phyloP scores from a whole-genome alignment of 2,329 filamentous ascomycete species.

The Pseudopyricularia cyperi region DNA sequence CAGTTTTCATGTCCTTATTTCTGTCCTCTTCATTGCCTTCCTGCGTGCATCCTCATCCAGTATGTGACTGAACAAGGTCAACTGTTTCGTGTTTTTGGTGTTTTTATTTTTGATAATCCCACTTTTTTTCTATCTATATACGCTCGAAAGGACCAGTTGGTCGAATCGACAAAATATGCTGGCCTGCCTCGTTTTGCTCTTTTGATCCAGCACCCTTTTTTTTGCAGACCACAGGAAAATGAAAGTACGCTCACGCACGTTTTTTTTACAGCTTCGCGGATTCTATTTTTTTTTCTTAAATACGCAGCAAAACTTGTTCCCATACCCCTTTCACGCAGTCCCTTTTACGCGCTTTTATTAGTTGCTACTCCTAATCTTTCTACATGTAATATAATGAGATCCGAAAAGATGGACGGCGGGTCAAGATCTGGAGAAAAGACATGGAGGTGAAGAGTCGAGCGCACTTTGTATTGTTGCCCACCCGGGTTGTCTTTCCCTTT shows the following conservation, averaged over 20 bases:
- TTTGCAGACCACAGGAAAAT: not conserved
- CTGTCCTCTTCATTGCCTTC: not conserved
- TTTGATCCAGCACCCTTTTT: not conserved
- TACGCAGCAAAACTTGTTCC: not conserved
- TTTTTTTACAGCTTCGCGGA: too few relatives aligned
- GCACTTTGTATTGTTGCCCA: not conserved
- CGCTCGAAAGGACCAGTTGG: not conserved
- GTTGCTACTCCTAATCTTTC: not conserved
- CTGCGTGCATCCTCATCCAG: not conserved
- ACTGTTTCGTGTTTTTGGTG: not conserved
- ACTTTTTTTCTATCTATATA: not conserved
- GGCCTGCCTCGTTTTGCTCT: not conserved
- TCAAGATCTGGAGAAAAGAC: too few relatives aligned
- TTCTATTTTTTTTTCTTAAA: too few relatives aligned
- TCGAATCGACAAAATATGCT: too few relatives aligned
- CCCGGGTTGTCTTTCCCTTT: not conserved
- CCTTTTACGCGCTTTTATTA: not conserved
- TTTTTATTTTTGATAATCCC: too few relatives aligned
- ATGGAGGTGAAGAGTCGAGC: not conserved
- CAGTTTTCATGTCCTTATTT: not conserved
- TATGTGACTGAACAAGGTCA: not conserved
- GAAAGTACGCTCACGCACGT: not conserved
- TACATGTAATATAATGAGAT: not conserved
- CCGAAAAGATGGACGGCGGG: not conserved
- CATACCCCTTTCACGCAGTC: not conserved